These are phyloP conservation scores for Daldinia eschscholtzii DNA, from an alignment of 2,329 filamentous ascomycete species.

Conservation along the genomic window DNA sequence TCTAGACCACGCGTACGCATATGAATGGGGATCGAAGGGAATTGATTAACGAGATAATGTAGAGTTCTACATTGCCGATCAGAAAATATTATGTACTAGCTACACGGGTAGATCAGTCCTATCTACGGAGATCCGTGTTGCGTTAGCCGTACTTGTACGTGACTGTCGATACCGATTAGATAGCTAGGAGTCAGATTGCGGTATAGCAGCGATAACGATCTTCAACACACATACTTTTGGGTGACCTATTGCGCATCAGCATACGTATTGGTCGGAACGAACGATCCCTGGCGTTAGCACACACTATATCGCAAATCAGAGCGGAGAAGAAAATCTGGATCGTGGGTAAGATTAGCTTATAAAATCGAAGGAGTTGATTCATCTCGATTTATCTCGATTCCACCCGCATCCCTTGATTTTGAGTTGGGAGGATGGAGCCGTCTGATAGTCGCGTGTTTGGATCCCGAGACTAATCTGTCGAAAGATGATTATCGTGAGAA, in stretches of 20 bases:
- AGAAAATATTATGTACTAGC: neutral
- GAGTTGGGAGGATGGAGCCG: conserved; percentile 8
- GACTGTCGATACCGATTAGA: neutral
- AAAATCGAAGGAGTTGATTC: neutral
- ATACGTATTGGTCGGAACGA: neutral
- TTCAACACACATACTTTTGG: neutral
- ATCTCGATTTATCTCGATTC: conserved; percentile 14
- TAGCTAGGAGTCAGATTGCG: neutral
- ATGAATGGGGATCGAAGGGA: neutral
- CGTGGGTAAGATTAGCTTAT: neutral
- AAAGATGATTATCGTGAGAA: neutral
- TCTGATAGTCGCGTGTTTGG: neutral
- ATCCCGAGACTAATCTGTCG: neutral
- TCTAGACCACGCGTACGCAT: neutral
- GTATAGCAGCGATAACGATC: conserved; percentile 1
- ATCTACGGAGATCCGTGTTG: neutral
- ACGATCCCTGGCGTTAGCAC: neutral
- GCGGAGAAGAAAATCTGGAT: neutral
- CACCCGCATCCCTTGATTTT: neutral
- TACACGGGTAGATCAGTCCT: neutral
- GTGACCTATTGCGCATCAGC: neutral
- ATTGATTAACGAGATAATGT: neutral
- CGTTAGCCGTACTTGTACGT: neutral
- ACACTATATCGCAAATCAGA: neutral
- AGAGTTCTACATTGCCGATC: neutral